Evolutionary conservation across 1,284 basidiomycete species (phyloP).

Genomic region (Puccinia hordei): DNA sequence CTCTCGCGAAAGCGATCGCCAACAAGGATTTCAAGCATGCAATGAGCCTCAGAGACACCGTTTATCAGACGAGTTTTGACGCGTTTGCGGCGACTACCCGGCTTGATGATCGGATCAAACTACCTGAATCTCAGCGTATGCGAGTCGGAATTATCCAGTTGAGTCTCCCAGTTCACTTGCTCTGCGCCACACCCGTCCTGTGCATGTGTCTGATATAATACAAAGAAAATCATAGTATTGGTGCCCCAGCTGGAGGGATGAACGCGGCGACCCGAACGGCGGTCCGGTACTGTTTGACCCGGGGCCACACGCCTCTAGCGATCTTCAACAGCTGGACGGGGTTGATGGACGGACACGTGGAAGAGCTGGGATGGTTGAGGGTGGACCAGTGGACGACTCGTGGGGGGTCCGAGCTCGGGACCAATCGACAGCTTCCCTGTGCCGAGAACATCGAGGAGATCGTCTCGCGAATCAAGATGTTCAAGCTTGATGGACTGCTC

Average conservation of each 20-base stretch:
- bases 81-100: slow-evolving; percentile 77
- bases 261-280: slow-evolving; percentile 94
- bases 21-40: slow-evolving; percentile 83
- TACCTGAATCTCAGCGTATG: slow-evolving; percentile 74
- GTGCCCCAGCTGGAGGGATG: slow-evolving; percentile 97
- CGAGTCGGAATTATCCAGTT: slow-evolving; percentile 90
- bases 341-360: slow-evolving; percentile 82
- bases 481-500: slow-evolving; percentile 77
- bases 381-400: slow-evolving; percentile 95
- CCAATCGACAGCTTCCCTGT: slow-evolving; percentile 84
- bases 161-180: slow-evolving; percentile 60
- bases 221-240: slow-evolving; percentile 68
- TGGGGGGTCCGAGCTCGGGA: slow-evolving; percentile 97
- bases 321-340: slow-evolving; percentile 96
- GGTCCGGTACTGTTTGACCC: slow-evolving; percentile 85
- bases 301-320: slow-evolving; percentile 85
- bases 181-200: not conserved
- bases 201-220: not conserved
- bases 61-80: slow-evolving; percentile 82
- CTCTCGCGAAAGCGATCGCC: slow-evolving; percentile 78
- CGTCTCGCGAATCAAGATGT: slow-evolving; percentile 85
- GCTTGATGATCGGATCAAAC: slow-evolving; percentile 66
- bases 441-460: slow-evolving; percentile 77
- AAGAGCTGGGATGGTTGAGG: slow-evolving; percentile 88
- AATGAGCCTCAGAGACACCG: slow-evolving; percentile 83